A percentile compares a stretch with the other conserved stretches of the same genome.
Conservation (phyloP, 1,284 basidiomycete species). For the Earliella scabrosa region DNA sequence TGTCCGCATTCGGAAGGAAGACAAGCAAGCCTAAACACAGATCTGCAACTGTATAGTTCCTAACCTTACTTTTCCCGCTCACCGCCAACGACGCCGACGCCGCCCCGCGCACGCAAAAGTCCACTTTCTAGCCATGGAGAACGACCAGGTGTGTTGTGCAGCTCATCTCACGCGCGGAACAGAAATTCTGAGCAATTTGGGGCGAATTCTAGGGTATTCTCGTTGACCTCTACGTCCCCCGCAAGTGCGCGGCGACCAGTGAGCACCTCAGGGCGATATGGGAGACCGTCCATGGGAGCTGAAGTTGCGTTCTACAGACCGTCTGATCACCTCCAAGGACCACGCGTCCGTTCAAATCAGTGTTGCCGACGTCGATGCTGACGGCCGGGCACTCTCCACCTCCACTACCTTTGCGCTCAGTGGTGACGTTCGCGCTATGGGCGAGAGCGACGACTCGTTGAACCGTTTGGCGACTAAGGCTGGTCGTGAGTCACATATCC, state of each 20-base stretch:
- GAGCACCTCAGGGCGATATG: constrained; percentile 35
- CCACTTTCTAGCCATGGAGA: constrained; percentile 64
- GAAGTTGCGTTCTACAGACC: constrained; percentile 55
- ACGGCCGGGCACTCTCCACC: constrained; percentile 87
- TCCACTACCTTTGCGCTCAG: constrained; percentile 94
- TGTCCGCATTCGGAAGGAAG: constrained; percentile 4
- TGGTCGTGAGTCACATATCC: constrained; percentile 73
- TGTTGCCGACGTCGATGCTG: constrained; percentile 93
- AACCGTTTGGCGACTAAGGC: constrained; percentile 97
- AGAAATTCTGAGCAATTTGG: constrained; percentile 18
- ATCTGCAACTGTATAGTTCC: constrained; percentile 39
- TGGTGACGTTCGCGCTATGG: constrained; percentile 92
- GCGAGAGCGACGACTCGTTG: constrained; percentile 96
- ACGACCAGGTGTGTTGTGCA: constrained; percentile 64
- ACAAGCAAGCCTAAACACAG: constrained; percentile 28
- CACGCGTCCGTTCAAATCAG: constrained; percentile 98
- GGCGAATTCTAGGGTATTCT: constrained; percentile 85
- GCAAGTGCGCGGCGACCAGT: constrained; percentile 98
- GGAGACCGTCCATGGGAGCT: not conserved
- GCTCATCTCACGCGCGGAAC: not conserved
- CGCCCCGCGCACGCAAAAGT: constrained; percentile 25
- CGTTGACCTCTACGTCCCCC: constrained; percentile 99
- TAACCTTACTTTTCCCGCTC: constrained; percentile 33
- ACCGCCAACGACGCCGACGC: constrained; percentile 30
- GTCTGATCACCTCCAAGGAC: constrained; percentile 98